A percentile compares a stretch with the other conserved stretches of the same genome.
These are phyloP conservation scores for Ascochyta pisi DNA, from an alignment of 2,329 filamentous ascomycete species.

Conservation along the genomic window DNA sequence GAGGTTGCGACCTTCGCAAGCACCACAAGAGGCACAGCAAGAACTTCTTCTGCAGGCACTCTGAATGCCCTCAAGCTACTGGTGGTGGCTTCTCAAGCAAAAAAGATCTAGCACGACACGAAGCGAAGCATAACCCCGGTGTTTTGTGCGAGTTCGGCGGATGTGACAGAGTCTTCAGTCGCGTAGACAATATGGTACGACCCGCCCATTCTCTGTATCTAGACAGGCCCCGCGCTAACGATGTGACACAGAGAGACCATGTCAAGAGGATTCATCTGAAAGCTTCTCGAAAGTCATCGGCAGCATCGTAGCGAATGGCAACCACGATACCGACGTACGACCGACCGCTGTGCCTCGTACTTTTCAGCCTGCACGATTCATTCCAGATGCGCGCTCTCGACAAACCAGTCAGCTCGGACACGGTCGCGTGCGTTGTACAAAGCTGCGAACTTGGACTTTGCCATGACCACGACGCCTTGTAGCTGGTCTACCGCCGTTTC, in stretches of 20 bases:
- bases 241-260: constrained; percentile 44
- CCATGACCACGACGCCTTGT: constrained; percentile 17
- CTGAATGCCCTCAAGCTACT: constrained; percentile 63
- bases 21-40: constrained; percentile 69
- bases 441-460: constrained; percentile 1
- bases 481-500: constrained; percentile 24
- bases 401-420: not conserved
- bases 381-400: not conserved
- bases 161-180: constrained; percentile 65
- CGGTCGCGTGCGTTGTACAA: not conserved
- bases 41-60: constrained; percentile 65
- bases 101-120: constrained; percentile 67
- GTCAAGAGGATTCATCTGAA: constrained; percentile 52
- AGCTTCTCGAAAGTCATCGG: constrained; percentile 37
- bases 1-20: constrained; percentile 68
- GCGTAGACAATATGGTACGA: constrained; percentile 67
- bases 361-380: not conserved
- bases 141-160: constrained; percentile 65
- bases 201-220: not conserved
- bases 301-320: constrained; percentile 14
- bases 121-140: constrained; percentile 68
- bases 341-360: not conserved
- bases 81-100: constrained; percentile 68
- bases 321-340: constrained; percentile 1
- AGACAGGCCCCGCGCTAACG: constrained; percentile 24